Evolutionary conservation across 495 filamentous ascomycete genomes (phyloP).

Genomic region (Cenococcum geophilum): DNA sequence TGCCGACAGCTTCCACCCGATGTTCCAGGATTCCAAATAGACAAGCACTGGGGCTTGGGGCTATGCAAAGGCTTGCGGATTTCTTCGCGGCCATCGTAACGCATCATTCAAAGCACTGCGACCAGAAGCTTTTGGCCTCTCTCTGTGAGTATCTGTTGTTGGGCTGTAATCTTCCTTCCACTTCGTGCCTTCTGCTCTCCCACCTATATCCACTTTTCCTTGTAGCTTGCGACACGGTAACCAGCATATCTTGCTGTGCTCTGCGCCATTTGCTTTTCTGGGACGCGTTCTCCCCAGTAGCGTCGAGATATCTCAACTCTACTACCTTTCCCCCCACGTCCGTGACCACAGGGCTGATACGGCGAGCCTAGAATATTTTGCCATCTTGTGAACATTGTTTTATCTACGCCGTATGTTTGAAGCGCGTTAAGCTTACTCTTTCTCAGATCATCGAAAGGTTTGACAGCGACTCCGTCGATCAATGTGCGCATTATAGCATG

Average conservation of each 20-base stretch:
- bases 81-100: conserved; percentile 1
- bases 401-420: neutral
- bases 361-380: neutral
- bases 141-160: conserved; percentile 3
- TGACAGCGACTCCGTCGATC: conserved; percentile 17
- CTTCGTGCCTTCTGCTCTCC: neutral
- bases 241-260: neutral
- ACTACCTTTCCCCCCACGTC: neutral
- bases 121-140: neutral
- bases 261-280: conserved; percentile 1
- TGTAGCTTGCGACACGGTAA: neutral
- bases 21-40: conserved; percentile 31
- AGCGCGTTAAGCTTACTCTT: neutral
- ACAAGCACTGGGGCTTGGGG: conserved; percentile 10
- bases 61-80: conserved; percentile 22
- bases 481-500: conserved; percentile 31
- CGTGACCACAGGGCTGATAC: neutral
- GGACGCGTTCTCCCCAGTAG: neutral
- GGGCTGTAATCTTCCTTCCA: neutral
- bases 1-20: conserved; percentile 6
- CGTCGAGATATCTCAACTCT: conserved; percentile 3
- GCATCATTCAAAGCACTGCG: conserved; percentile 7
- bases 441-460: neutral
- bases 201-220: neutral
- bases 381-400: conserved; percentile 6